Evolutionary conservation across 208 protist species (phyloP).

Genomic region (Trypanosoma melophagium): DNA sequence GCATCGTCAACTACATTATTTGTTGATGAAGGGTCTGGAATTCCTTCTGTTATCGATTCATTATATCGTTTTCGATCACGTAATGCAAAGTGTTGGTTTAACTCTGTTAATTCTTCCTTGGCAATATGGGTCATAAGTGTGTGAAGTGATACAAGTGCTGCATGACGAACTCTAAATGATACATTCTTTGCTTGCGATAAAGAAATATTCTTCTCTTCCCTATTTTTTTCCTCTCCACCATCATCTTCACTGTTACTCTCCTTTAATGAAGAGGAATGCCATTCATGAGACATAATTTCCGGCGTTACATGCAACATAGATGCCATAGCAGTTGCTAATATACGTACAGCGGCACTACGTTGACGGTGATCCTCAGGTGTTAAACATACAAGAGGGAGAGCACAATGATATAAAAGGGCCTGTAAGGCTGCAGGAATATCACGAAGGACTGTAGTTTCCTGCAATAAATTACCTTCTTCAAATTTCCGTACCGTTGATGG

Average conservation of each 20-base stretch:
- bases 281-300: not conserved
- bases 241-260: not conserved
- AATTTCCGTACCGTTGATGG: not conserved
- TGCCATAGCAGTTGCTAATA: slow-evolving; percentile 22
- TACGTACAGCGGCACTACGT: slow-evolving; percentile 26
- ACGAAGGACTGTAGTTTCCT: slow-evolving; percentile 7
- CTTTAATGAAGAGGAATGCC: too few species aligned
- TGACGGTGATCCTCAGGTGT: slow-evolving; percentile 41
- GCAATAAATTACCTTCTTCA: not conserved
- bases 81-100: slow-evolving; percentile 27
- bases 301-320: slow-evolving; percentile 13
- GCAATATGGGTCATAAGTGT: slow-evolving; percentile 22
- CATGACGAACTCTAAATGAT: slow-evolving; percentile 15
- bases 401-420: slow-evolving; percentile 43
- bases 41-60: not conserved
- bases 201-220: not conserved
- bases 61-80: slow-evolving; percentile 25
- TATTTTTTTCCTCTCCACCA: not conserved
- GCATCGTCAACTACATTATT: not conserved
- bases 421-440: slow-evolving; percentile 36
- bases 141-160: slow-evolving; percentile 20
- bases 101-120: slow-evolving; percentile 1
- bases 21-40: not conserved
- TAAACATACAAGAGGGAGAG: slow-evolving; percentile 43
- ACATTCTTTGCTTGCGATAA: slow-evolving; percentile 2